Conservation (phyloP, 176 grass and related monocot genomes). For the Lolium perenne region DNA sequence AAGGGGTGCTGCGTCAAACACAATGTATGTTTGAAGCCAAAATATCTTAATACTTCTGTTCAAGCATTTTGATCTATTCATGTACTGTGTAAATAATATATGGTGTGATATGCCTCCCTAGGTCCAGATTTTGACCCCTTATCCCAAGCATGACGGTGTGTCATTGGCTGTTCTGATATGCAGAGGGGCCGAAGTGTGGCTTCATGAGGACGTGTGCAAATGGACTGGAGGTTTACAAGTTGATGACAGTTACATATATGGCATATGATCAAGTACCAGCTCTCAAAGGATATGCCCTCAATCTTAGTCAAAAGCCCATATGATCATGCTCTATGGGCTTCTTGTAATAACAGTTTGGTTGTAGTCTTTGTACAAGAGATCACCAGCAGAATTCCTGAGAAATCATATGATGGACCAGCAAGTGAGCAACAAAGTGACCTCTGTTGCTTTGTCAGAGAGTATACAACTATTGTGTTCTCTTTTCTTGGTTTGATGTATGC, state of each 20-base stretch:
- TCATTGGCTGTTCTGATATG: background rate
- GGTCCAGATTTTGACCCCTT: background rate
- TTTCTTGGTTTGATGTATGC: background rate
- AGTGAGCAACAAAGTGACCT: background rate
- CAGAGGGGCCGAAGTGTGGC: background rate
- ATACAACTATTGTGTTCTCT: background rate
- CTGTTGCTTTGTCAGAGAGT: background rate
- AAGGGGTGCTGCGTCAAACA: background rate
- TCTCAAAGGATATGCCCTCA: background rate
- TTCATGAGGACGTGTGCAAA: background rate
- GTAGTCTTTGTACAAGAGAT: background rate
- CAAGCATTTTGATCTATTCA: background rate
- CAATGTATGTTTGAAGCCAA: background rate
- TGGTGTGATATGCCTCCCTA: constrained; percentile 12
- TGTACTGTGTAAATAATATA: background rate
- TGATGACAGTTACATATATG: background rate
- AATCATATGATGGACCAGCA: background rate
- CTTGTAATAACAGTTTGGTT: background rate
- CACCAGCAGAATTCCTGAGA: background rate
- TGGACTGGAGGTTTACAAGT: background rate
- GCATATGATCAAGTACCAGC: background rate
- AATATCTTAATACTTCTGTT: background rate
- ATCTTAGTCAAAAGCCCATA: background rate
- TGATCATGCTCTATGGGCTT: background rate
- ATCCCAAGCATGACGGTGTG: background rate